phyloP scores from a whole-genome alignment of 1,284 basidiomycete genomes.

The Heliocybe sulcata region DNA sequence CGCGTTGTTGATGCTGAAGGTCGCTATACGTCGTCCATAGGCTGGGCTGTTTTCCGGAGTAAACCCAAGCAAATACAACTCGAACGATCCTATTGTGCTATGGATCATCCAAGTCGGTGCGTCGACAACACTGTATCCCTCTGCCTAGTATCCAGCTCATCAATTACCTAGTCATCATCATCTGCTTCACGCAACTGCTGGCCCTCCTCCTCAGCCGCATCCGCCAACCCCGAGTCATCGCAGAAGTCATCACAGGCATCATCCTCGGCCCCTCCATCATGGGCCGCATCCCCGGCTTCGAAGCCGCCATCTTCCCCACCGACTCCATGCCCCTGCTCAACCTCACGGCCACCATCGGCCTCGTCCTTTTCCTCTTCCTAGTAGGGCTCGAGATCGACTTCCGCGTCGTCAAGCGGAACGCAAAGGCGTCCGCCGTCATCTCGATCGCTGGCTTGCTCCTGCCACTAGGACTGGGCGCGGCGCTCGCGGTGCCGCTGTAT shows the following conservation, averaged over 20 bases:
- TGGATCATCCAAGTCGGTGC: slow-evolving; percentile 78
- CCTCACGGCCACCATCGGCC: slow-evolving; percentile 82
- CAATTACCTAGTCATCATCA: slow-evolving; percentile 51
- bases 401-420: slow-evolving; percentile 45
- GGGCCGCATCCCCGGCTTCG: slow-evolving; percentile 73
- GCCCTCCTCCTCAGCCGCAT: slow-evolving; percentile 56
- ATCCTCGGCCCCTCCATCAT: slow-evolving; percentile 72
- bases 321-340: slow-evolving; percentile 67
- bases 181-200: slow-evolving; percentile 68
- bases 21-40: slow-evolving; percentile 19
- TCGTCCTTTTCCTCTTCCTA: slow-evolving; percentile 86
- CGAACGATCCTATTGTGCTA: slow-evolving; percentile 64
- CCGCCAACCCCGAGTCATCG: slow-evolving; percentile 81
- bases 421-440: slow-evolving; percentile 34
- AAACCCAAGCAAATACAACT: slow-evolving; percentile 57
- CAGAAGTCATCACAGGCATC: slow-evolving; percentile 84
- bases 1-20: not conserved
- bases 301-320: slow-evolving; percentile 67
- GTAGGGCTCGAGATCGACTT: slow-evolving; percentile 87
- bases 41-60: slow-evolving; percentile 58
- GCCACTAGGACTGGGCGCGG: slow-evolving; percentile 63
- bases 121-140: slow-evolving; percentile 14
- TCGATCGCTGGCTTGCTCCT: slow-evolving; percentile 51
- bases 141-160: slow-evolving; percentile 5
- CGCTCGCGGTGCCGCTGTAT: slow-evolving; percentile 57